These are phyloP conservation scores for Neoconidiobolus thromboides DNA, from an alignment of 371 early-diverging fungal species.

Conservation along the genomic window DNA sequence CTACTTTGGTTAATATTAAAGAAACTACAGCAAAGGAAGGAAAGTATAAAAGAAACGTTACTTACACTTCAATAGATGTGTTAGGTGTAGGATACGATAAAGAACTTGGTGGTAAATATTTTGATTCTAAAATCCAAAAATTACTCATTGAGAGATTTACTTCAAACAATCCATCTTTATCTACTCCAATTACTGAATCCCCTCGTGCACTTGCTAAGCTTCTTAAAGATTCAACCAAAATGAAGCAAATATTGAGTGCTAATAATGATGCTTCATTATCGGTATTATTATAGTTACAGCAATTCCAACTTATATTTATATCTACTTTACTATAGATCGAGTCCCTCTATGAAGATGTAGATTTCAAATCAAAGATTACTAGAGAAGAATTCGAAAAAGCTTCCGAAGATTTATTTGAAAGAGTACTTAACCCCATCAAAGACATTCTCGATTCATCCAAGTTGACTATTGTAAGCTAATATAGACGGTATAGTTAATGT, in stretches of 20 bases:
- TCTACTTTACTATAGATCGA: constrained; percentile 34
- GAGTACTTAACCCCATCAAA: constrained; percentile 54
- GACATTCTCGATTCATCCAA: constrained; percentile 41
- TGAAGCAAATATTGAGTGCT: constrained; percentile 89
- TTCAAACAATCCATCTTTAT: constrained; percentile 14
- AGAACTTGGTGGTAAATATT: constrained; percentile 69
- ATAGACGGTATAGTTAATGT: background rate
- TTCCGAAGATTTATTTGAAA: constrained; percentile 38
- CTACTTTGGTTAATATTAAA: constrained; percentile 68
- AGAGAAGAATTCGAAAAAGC: constrained; percentile 55
- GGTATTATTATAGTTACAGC: constrained; percentile 18
- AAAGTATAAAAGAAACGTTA: constrained; percentile 22
- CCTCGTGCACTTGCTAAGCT: constrained; percentile 72
- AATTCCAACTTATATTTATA: background rate
- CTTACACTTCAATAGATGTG: constrained; percentile 51
- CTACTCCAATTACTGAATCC: constrained; percentile 23
- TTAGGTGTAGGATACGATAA: constrained; percentile 63
- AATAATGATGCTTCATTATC: constrained; percentile 73
- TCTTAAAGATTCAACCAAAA: constrained; percentile 77
- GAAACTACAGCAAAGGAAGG: constrained; percentile 31
- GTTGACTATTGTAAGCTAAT: constrained; percentile 33
- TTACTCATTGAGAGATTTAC: constrained; percentile 51
- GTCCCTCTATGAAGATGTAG: constrained; percentile 63
- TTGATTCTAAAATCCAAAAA: constrained; percentile 64
- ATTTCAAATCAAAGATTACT: constrained; percentile 59